Conservation (phyloP, 345 rosid genomes). For the Syzygium grande region DNA sequence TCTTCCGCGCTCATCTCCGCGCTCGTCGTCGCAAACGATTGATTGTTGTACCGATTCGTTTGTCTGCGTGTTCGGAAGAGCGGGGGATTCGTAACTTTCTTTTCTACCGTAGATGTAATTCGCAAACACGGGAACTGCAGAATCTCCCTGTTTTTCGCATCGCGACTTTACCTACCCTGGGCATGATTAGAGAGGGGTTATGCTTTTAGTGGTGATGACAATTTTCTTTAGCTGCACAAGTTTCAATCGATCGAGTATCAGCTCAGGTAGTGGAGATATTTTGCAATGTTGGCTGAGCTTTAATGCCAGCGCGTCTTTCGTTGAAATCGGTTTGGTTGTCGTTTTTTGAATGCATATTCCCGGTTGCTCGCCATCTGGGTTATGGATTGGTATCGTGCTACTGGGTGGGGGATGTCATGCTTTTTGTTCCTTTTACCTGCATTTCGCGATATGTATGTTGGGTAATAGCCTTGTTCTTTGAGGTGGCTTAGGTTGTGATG, state of each 20-base stretch:
- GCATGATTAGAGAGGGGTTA: neutral
- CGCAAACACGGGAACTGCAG: neutral
- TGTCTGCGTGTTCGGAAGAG: neutral
- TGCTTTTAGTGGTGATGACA: neutral
- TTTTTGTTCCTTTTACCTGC: neutral
- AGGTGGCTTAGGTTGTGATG: slow-evolving; percentile 78
- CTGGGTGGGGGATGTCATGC: neutral
- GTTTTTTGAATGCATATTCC: neutral
- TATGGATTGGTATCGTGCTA: neutral
- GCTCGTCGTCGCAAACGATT: neutral
- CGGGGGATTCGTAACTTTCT: neutral
- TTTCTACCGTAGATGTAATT: neutral
- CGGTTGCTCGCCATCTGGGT: neutral
- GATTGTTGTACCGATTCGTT: neutral
- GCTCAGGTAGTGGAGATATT: neutral
- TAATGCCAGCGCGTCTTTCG: neutral
- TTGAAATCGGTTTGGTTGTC: neutral
- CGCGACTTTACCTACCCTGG: neutral
- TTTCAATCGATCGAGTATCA: neutral
- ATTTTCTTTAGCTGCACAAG: neutral
- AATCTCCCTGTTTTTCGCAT: neutral
- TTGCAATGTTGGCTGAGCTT: neutral
- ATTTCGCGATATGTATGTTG: neutral
- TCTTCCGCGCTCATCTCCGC: neutral
- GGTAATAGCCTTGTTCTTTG: slow-evolving; percentile 7